phyloP scores from a whole-genome alignment of 2,329 filamentous ascomycete genomes.

The Geoglossum cookeanum region DNA sequence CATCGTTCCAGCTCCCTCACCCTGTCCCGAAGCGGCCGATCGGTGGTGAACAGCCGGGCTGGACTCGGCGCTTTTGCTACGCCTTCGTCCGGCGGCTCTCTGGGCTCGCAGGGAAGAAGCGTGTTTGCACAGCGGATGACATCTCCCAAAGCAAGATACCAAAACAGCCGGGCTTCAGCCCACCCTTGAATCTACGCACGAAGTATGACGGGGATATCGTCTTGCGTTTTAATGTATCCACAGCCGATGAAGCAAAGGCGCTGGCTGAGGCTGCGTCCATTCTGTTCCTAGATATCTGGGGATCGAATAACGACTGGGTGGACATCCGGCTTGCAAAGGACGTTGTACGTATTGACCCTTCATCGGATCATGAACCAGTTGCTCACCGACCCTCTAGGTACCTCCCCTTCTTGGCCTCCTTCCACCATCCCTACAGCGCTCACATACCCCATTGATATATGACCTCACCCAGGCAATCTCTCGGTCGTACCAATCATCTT shows the following conservation, averaged over 20 bases:
- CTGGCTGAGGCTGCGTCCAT: conserved; percentile 54
- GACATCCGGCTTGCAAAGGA: conserved; percentile 66
- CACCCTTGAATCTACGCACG: conserved; percentile 17
- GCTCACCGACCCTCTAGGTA: conserved; percentile 22
- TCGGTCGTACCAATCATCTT: conserved; percentile 46
- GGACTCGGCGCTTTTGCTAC: background rate
- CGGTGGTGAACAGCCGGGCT: background rate
- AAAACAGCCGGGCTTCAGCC: background rate
- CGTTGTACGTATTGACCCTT: conserved; percentile 33
- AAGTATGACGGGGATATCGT: conserved; percentile 70
- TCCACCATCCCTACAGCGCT: conserved; percentile 49
- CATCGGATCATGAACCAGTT: background rate
- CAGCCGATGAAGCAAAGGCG: conserved; percentile 45
- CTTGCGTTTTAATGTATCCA: conserved; percentile 65
- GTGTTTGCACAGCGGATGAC: background rate
- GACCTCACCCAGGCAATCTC: conserved; percentile 62
- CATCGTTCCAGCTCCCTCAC: background rate
- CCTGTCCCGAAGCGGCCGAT: background rate
- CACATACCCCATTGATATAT: conserved; percentile 58
- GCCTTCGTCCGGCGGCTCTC: background rate
- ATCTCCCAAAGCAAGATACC: background rate
- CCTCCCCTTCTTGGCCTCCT: conserved; percentile 62
- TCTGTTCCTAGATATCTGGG: conserved; percentile 81
- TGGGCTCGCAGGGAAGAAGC: background rate
- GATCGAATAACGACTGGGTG: conserved; percentile 60